phyloP scores from a whole-genome alignment of 345 rosid genomes.

The Carallia brachiata region DNA sequence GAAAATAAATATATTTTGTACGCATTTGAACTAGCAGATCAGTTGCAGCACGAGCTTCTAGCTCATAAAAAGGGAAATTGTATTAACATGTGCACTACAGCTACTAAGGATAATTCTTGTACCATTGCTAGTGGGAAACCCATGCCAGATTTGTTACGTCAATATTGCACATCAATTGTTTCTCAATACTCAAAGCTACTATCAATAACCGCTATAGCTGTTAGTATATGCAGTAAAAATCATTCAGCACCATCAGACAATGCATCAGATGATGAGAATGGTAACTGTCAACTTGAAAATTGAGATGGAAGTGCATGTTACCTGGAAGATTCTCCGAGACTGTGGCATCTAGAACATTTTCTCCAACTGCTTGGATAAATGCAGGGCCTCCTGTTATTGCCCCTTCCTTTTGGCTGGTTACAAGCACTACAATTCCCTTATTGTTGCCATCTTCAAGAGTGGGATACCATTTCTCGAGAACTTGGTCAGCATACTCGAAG shows the following conservation, averaged over 20 bases:
- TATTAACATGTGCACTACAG: too few species aligned
- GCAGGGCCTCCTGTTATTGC: constrained; percentile 97
- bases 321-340: constrained; percentile 95
- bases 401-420: constrained; percentile 96
- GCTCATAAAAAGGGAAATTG: not conserved
- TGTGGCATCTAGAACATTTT: constrained; percentile 77
- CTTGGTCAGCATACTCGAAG: constrained; percentile 96
- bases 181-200: not conserved
- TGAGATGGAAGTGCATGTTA: constrained; percentile 27
- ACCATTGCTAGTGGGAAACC: not conserved
- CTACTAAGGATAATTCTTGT: not conserved
- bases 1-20: not conserved
- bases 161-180: not conserved
- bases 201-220: not conserved
- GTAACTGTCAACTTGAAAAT: not conserved
- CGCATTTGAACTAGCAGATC: not conserved
- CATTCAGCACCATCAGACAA: too few species aligned
- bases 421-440: constrained; percentile 87
- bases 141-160: not conserved
- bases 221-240: too few species aligned
- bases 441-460: constrained; percentile 79
- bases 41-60: not conserved
- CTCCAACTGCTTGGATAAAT: constrained; percentile 85
- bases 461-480: constrained; percentile 92
- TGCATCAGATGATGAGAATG: not conserved